Evolutionary conservation across 768 basidiomycete genomes (phyloP), one percentile per base, ranked within the genome.

Genomic region (Exidia glandulosa): DNA sequence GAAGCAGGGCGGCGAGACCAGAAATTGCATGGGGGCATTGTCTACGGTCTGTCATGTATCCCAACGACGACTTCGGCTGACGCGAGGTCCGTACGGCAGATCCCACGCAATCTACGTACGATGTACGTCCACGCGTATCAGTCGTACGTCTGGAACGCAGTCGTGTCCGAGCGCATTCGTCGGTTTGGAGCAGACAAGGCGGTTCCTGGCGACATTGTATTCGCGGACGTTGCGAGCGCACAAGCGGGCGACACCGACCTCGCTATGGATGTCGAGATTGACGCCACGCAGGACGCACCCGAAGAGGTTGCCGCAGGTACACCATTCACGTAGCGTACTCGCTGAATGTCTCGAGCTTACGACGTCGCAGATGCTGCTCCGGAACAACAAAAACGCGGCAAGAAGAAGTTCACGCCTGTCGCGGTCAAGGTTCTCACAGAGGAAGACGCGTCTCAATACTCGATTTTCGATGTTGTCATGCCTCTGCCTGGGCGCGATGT

Each of bases 41-140:
- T 88, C 87, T 1, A 90, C 87, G 50, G 93, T 91, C 71, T 60
- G 52, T 50, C 12, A 23, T 37, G 30, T 25, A 36, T 59, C 37
- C 19, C 23, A 41, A 36, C 30, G 33, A 60, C 56, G 30, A 30
- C 30, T 33, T 59, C 32, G 52, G 3, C 19, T 54, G 29, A 57
- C 54, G 19, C 32, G 29, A 31, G 33, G 33, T 10, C 41, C 5
- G 19, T 56, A 16, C 25, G 32, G 45, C 64, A 97, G 95, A 98
- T 99, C 65, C 96, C 96, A 14, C 81, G 88, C 59, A 98, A 95
- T 68, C 81, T 99, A 61, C 82, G 96, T 57, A 75, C 96, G 64
- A 97, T 99, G 90, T 99, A 98, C 70, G 85, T 97, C 59, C 96
- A 99, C 71, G 94, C 94, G 32, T 99, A 97, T 70, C 96, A 99